Conservation (phyloP, 2,329 filamentous ascomycete species). For the Microascus cirrosus region DNA sequence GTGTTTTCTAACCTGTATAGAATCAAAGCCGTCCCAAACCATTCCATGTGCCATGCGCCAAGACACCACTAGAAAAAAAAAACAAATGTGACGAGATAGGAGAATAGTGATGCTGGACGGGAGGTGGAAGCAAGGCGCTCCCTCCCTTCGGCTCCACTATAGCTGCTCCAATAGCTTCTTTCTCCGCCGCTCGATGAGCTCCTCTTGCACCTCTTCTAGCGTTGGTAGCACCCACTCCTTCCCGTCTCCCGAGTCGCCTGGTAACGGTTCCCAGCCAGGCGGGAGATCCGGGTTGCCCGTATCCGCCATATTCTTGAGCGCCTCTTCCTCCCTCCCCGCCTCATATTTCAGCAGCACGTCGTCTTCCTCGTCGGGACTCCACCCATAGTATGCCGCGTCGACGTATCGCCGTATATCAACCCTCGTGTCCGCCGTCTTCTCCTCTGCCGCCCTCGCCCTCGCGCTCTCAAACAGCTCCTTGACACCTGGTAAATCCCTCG, state of each 20-base stretch:
- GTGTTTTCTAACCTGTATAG: background rate
- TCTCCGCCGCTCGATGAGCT: constrained; percentile 77
- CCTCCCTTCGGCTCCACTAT: constrained; percentile 13
- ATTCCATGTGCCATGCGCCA: background rate
- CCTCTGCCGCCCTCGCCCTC: constrained; percentile 38
- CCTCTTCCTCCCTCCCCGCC: constrained; percentile 70
- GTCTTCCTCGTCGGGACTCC: constrained; percentile 86
- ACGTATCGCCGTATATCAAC: constrained; percentile 65
- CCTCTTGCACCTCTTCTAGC: constrained; percentile 85
- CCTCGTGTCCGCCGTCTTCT: constrained; percentile 55
- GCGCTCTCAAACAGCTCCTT: constrained; percentile 92
- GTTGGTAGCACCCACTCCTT: constrained; percentile 74
- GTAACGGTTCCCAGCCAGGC: constrained; percentile 72
- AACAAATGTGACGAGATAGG: background rate
- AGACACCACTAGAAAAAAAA: background rate
- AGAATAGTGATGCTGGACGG: background rate
- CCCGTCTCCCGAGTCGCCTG: constrained; percentile 79
- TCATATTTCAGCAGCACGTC: constrained; percentile 72
- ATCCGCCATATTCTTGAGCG: constrained; percentile 55
- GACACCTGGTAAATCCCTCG: constrained; percentile 81
- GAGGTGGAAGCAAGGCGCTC: background rate
- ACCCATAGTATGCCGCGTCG: constrained; percentile 93
- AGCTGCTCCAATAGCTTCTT: constrained; percentile 78
- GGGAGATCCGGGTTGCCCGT: constrained; percentile 45
- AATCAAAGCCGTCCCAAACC: background rate